Evolutionary conservation across 2,329 filamentous ascomycete species (phyloP), one percentile per base, ranked within the genome.

Genomic region (Emmonsiellopsis sp.): DNA sequence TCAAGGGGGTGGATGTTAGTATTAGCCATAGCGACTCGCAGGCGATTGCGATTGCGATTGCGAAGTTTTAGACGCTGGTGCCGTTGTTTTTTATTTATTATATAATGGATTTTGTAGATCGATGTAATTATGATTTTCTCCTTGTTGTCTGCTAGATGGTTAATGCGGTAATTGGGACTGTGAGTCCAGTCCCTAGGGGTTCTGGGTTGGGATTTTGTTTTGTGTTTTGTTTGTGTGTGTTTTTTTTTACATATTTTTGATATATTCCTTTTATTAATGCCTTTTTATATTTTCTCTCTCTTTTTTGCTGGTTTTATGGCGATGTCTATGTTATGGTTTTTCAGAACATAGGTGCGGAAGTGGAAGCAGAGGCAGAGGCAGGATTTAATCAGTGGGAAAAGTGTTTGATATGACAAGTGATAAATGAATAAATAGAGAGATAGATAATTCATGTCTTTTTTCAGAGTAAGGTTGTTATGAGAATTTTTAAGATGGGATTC

Each of bases 1-100:
- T 97, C 43, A 95, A 92, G 77, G 83, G 84, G 53, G 85, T 97
- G 59, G 92, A 80, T 60, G 87, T 98, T 61, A 95, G 90, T 66
- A 96, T 98, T 67, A 96, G 92, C 63, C 94, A 98, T 74, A 93
- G 87, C 40, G 92, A 97, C 62, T 85, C 80, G 55, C 93, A 98
- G 73, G 91, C 93, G 56, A 91, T 97, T 65, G 92, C 93, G 45
- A 88, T 98, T 64, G 93, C 94, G 2, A 86, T 95, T 56, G 86
- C 90, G 53, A 85, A 83, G 53, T 87, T 93, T 65, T 90, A 81
- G 49, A 48, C 31, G 21, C 1, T 17, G 21, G 5, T 5, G 45
- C 36, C 42, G 2, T 52, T 36, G 1, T 31, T 13, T 8, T 32
- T 48, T 42, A 17, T 17, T 17, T 17, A 17, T 17, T 17, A 17